Evolutionary conservation across 2,329 filamentous ascomycete species (phyloP).

Genomic region (Aureobasidium namibiae): DNA sequence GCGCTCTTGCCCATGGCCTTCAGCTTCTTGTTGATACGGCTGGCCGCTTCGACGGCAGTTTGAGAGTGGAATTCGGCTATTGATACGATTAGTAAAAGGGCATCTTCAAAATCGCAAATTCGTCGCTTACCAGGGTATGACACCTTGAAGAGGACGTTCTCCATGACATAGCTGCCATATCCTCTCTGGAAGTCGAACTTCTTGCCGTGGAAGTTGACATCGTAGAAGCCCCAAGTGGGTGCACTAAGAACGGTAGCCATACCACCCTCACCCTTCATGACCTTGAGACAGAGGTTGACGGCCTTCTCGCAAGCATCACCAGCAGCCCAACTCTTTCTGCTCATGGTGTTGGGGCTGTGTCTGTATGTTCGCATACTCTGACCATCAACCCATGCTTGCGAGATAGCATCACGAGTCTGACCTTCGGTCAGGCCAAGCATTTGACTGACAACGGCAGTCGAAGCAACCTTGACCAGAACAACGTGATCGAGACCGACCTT

Average conservation of each 20-base stretch:
- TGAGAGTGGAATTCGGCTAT: slow-evolving; percentile 93
- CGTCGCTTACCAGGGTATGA: slow-evolving; percentile 75
- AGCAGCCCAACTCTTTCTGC: slow-evolving; percentile 96
- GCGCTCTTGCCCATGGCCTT: slow-evolving; percentile 80
- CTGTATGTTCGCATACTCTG: slow-evolving; percentile 95
- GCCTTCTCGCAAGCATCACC: slow-evolving; percentile 98
- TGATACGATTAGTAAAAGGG: slow-evolving; percentile 16
- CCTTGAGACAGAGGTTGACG: slow-evolving; percentile 95
- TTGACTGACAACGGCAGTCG: slow-evolving; percentile 86
- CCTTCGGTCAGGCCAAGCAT: slow-evolving; percentile 83
- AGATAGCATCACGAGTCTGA: slow-evolving; percentile 91
- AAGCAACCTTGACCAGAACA: slow-evolving; percentile 94
- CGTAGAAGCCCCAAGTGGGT: slow-evolving; percentile 96
- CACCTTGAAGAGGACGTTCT: slow-evolving; percentile 99
- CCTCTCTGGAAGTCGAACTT: slow-evolving; percentile 93
- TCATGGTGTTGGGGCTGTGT: slow-evolving; percentile 98
- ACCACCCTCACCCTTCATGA: slow-evolving; percentile 86
- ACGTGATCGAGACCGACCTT: slow-evolving; percentile 98
- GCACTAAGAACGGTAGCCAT: slow-evolving; percentile 88
- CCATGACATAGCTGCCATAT: slow-evolving; percentile 99
- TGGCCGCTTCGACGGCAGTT: slow-evolving; percentile 89
- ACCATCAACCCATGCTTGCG: slow-evolving; percentile 95
- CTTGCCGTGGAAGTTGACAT: slow-evolving; percentile 92
- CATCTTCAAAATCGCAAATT: neutral
- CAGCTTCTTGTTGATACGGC: slow-evolving; percentile 78